phyloP scores from a whole-genome alignment of 768 basidiomycete genomes.

The Rubroboletus satanas region DNA sequence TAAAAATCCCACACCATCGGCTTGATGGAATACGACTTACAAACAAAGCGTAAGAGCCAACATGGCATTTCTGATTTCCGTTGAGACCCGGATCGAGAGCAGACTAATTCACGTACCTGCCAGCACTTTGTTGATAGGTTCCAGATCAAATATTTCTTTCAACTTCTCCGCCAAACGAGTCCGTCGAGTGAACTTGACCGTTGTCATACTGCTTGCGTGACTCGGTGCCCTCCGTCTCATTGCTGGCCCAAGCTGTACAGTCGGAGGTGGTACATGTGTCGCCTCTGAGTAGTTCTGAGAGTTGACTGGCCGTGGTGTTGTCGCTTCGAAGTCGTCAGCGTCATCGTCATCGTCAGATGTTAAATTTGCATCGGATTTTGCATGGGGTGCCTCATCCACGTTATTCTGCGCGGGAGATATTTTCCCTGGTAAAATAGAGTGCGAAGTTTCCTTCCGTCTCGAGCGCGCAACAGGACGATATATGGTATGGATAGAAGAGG shows the following conservation, averaged over 20 bases:
- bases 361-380: constrained; percentile 31
- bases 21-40: constrained; percentile 47
- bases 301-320: constrained; percentile 40
- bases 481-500: constrained; percentile 87
- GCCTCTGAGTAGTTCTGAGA: constrained; percentile 11
- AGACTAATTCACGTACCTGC: constrained; percentile 50
- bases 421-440: constrained; percentile 11
- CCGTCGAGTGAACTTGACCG: constrained; percentile 65
- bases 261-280: not conserved
- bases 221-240: constrained; percentile 26
- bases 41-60: constrained; percentile 85
- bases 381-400: constrained; percentile 32
- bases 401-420: constrained; percentile 9
- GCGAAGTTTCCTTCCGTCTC: constrained; percentile 37
- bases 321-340: constrained; percentile 55
- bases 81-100: constrained; percentile 1
- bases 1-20: not conserved
- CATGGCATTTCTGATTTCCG: constrained; percentile 76
- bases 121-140: constrained; percentile 78
- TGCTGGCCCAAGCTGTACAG: constrained; percentile 16
- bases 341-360: constrained; percentile 52
- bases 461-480: constrained; percentile 76
- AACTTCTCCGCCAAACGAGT: constrained; percentile 82
- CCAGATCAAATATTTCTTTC: constrained; percentile 80
- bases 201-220: constrained; percentile 64